Percentiles rank a stretch among this genome's conserved stretches.
Evolutionary conservation across 2,329 filamentous ascomycete species (phyloP).

Genomic region (Pezicula carpinea): DNA sequence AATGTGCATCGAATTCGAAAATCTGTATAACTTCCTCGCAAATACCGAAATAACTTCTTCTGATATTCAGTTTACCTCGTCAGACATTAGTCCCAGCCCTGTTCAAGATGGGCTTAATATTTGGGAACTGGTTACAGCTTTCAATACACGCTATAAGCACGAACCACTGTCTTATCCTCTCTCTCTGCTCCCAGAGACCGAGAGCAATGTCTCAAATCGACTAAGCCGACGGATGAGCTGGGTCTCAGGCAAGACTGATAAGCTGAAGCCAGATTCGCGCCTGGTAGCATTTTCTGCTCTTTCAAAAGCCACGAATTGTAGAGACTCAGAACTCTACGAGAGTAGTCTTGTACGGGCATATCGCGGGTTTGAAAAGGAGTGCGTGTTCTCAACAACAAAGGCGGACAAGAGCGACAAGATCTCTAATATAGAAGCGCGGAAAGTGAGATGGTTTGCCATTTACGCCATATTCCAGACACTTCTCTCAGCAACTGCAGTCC

Average conservation of each 20-base stretch:
- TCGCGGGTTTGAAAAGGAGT: constrained; percentile 62
- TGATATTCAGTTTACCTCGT: constrained; percentile 38
- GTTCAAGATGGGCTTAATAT: constrained; percentile 66
- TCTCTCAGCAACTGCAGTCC: constrained; percentile 55
- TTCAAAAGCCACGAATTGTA: constrained; percentile 41
- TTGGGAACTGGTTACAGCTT: constrained; percentile 61
- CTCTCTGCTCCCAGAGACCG: constrained; percentile 54
- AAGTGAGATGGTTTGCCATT: constrained; percentile 73
- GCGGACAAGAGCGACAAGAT: constrained; percentile 53
- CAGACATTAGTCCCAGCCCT: constrained; percentile 40
- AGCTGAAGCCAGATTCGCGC: constrained; percentile 42
- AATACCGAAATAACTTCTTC: constrained; percentile 51
- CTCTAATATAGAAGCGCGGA: constrained; percentile 62
- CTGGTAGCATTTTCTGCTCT: constrained; percentile 49
- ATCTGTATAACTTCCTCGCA: constrained; percentile 66
- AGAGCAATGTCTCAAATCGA: constrained; percentile 19
- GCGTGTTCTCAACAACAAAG: constrained; percentile 43
- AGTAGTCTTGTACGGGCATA: constrained; percentile 62
- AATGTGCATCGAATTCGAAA: constrained; percentile 67
- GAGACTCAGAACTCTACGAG: constrained; percentile 29
- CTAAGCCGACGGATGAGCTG: constrained; percentile 25
- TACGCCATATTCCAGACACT: constrained; percentile 73
- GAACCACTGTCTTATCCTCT: constrained; percentile 58
- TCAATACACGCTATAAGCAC: constrained; percentile 59
- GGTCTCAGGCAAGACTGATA: constrained; percentile 24